phyloP scores from a whole-genome alignment of 805 yeast genomes.

The Starmerella powellii region DNA sequence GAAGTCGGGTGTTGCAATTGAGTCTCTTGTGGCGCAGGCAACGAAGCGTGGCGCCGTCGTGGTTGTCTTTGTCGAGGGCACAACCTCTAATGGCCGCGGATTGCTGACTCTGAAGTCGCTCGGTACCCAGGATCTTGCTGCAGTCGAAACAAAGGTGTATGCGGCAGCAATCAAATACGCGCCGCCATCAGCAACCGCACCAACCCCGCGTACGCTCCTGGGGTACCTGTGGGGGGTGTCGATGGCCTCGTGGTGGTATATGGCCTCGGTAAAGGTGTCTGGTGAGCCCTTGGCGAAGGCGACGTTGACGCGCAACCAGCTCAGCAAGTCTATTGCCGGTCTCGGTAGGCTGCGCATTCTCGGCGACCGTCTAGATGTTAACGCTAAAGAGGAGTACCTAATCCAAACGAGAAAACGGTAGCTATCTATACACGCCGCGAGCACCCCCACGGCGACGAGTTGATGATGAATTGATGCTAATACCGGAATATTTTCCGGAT shows the following conservation, averaged over 20 bases:
- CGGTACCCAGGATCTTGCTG: constrained; percentile 20
- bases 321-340: constrained; percentile 25
- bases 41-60: constrained; percentile 34
- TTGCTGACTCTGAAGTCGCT: constrained; percentile 43
- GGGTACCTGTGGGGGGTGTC: constrained; percentile 24
- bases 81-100: constrained; percentile 73
- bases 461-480: too few relatives aligned
- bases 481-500: too few relatives aligned
- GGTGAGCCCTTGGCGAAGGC: constrained; percentile 24
- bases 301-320: constrained; percentile 10
- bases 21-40: constrained; percentile 15
- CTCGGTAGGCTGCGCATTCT: constrained; percentile 40
- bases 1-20: neutral
- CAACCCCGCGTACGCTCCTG: constrained; percentile 26
- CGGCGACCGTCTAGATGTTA: constrained; percentile 35
- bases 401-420: neutral
- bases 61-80: constrained; percentile 64
- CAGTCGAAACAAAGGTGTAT: constrained; percentile 15
- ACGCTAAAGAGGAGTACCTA: constrained; percentile 34
- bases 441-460: neutral
- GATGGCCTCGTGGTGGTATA: constrained; percentile 23
- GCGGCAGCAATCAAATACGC: constrained; percentile 28
- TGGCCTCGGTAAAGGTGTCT: constrained; percentile 24
- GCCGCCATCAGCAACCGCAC: constrained; percentile 28
- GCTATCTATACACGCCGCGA: neutral